Conservation (phyloP, 495 filamentous ascomycete species). For the Cercophora sp. region DNA sequence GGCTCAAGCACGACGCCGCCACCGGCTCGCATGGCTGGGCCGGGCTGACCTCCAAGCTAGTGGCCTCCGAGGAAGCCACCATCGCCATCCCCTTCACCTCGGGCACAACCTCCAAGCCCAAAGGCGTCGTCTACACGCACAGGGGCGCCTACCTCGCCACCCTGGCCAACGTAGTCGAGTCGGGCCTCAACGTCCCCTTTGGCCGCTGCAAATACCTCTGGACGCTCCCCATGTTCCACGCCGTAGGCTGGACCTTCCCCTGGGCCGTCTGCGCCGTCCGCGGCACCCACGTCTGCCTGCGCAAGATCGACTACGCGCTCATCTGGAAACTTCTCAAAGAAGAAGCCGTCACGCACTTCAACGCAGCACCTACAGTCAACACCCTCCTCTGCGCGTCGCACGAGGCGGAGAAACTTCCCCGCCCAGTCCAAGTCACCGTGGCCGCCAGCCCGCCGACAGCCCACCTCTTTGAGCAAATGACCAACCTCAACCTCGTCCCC, state of each 20-base stretch:
- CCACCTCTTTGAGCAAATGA: slow-evolving; percentile 89
- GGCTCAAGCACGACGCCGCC: slow-evolving; percentile 62
- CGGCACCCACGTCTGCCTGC: slow-evolving; percentile 89
- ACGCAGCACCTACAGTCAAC: slow-evolving; percentile 94
- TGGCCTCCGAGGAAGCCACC: slow-evolving; percentile 68
- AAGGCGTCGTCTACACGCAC: slow-evolving; percentile 91
- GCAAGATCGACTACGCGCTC: slow-evolving; percentile 89
- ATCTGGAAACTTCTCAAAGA: slow-evolving; percentile 86
- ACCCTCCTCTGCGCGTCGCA: slow-evolving; percentile 77
- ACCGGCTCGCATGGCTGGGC: slow-evolving; percentile 69
- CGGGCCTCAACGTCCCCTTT: slow-evolving; percentile 65
- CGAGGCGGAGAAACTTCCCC: slow-evolving; percentile 63
- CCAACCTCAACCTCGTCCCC: slow-evolving; percentile 74
- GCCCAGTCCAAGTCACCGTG: slow-evolving; percentile 82
- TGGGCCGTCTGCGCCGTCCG: slow-evolving; percentile 90
- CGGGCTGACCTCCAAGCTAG: slow-evolving; percentile 60
- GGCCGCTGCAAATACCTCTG: slow-evolving; percentile 80
- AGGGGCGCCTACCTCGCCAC: slow-evolving; percentile 81
- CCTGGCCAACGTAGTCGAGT: slow-evolving; percentile 83
- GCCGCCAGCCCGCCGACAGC: slow-evolving; percentile 86
- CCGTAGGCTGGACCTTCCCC: slow-evolving; percentile 81
- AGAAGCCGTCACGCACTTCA: slow-evolving; percentile 88
- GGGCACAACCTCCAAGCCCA: slow-evolving; percentile 87
- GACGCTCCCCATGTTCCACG: slow-evolving; percentile 97
- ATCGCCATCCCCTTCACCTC: slow-evolving; percentile 84